Conservation (phyloP, 495 filamentous ascomycete genomes). For the Talaromyces liani region DNA sequence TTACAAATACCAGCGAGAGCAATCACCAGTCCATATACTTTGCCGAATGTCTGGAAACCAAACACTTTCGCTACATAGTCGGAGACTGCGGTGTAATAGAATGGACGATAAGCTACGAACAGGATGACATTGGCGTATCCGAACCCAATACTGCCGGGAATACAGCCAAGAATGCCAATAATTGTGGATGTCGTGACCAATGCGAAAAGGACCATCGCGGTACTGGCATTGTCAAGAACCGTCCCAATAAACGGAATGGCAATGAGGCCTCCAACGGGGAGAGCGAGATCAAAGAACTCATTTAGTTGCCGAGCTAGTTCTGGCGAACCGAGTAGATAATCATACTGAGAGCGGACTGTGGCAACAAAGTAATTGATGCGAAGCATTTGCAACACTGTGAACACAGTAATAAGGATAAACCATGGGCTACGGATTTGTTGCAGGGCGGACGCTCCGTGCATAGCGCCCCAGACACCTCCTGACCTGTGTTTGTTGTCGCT, state of each 20-base stretch:
- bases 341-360: slow-evolving; percentile 80
- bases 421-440: slow-evolving; percentile 76
- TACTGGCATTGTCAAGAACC: slow-evolving; percentile 71
- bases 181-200: slow-evolving; percentile 66
- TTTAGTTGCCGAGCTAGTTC: slow-evolving; percentile 62
- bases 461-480: slow-evolving; percentile 78
- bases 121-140: slow-evolving; percentile 73
- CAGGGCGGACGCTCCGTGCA: slow-evolving; percentile 66
- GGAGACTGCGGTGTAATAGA: slow-evolving; percentile 48
- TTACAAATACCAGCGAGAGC: slow-evolving; percentile 82
- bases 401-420: slow-evolving; percentile 81
- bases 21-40: slow-evolving; percentile 91
- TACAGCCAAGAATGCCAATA: slow-evolving; percentile 74
- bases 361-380: slow-evolving; percentile 98
- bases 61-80: slow-evolving; percentile 96
- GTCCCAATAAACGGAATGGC: slow-evolving; percentile 84
- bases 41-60: slow-evolving; percentile 90
- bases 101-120: slow-evolving; percentile 56
- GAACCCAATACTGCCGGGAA: slow-evolving; percentile 56
- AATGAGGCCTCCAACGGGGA: slow-evolving; percentile 78
- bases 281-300: slow-evolving; percentile 77
- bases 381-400: slow-evolving; percentile 88
- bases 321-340: slow-evolving; percentile 58
- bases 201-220: slow-evolving; percentile 61
- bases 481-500: slow-evolving; percentile 48